phyloP scores from a whole-genome alignment of 441 rosid genomes.

The Adansonia gregorii region DNA sequence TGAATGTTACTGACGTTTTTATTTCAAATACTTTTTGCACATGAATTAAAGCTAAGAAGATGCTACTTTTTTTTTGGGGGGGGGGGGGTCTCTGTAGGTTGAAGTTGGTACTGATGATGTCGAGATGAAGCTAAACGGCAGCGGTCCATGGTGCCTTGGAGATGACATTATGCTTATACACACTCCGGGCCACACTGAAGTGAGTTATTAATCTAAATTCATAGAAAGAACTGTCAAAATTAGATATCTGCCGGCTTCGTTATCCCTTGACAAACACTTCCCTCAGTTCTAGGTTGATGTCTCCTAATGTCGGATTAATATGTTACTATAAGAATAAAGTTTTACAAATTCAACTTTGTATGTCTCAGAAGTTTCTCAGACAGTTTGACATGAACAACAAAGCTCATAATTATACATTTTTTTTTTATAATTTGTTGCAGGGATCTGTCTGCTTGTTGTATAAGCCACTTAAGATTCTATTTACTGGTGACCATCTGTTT shows the following conservation, averaged over 20 bases:
- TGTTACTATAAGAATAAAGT: not conserved
- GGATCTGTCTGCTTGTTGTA: conserved; percentile 27
- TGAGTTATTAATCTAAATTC: conserved; percentile 35
- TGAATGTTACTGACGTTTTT: not conserved
- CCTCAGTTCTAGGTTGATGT: not conserved
- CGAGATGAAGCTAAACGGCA: conserved; percentile 61
- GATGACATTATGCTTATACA: conserved; percentile 55
- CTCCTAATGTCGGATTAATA: not conserved
- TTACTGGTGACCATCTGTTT: conserved; percentile 28
- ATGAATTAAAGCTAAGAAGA: not conserved
- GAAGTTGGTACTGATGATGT: conserved; percentile 51
- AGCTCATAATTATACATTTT: conserved; percentile 11
- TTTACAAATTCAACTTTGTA: not conserved
- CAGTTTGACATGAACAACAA: not conserved
- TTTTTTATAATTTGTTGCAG: conserved; percentile 19
- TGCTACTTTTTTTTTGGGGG: too few species aligned
- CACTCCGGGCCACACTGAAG: conserved; percentile 60
- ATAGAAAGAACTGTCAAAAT: not conserved
- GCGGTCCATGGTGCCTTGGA: conserved; percentile 62
- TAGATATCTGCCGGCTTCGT: not conserved
- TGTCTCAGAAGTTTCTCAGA: not conserved
- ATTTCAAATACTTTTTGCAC: not conserved
- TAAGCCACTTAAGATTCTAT: conserved; percentile 22
- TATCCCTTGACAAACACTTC: conserved; percentile 11
- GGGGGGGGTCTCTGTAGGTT: conserved; percentile 39